phyloP scores from a whole-genome alignment of 371 early-diverging fungal genomes.

The Apophysomyces elegans region DNA sequence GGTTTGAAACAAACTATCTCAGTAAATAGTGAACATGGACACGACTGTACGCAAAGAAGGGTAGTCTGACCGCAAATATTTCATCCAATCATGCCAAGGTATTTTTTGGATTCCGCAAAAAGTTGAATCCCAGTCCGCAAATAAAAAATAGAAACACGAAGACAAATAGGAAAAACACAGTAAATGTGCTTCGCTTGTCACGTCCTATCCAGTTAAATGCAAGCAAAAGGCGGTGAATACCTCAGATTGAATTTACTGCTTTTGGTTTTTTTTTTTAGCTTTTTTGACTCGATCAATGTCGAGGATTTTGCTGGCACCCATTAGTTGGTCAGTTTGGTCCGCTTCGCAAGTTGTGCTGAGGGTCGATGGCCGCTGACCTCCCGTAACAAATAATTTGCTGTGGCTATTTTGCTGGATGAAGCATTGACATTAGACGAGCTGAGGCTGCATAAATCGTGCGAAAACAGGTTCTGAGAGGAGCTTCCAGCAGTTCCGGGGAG shows the following conservation, averaged over 20 bases:
- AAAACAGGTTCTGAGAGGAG: not conserved
- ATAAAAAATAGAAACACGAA: too few relatives aligned
- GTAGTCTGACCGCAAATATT: too few relatives aligned
- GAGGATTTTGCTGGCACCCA: too few relatives aligned
- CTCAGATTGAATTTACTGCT: too few relatives aligned
- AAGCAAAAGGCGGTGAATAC: not conserved
- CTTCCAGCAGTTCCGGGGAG: not conserved
- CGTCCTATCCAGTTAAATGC: not conserved
- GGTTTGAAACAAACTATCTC: too few relatives aligned
- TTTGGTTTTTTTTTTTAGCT: not conserved
- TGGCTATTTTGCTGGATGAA: not conserved
- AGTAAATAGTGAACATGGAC: too few relatives aligned
- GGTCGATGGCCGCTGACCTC: not conserved
- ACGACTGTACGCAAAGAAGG: too few relatives aligned
- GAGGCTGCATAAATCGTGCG: not conserved
- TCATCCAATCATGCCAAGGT: too few relatives aligned
- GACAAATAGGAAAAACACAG: too few relatives aligned
- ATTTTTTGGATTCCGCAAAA: too few relatives aligned
- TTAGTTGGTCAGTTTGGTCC: not conserved
- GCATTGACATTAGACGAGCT: not conserved
- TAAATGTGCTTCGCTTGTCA: too few relatives aligned
- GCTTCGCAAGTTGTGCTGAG: not conserved
- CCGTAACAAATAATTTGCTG: not conserved
- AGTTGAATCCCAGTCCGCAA: too few relatives aligned
- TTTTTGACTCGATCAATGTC: slow-evolving; percentile 13